phyloP scores from a whole-genome alignment of 2,329 filamentous ascomycete genomes.

The Emergomyces africanus region DNA sequence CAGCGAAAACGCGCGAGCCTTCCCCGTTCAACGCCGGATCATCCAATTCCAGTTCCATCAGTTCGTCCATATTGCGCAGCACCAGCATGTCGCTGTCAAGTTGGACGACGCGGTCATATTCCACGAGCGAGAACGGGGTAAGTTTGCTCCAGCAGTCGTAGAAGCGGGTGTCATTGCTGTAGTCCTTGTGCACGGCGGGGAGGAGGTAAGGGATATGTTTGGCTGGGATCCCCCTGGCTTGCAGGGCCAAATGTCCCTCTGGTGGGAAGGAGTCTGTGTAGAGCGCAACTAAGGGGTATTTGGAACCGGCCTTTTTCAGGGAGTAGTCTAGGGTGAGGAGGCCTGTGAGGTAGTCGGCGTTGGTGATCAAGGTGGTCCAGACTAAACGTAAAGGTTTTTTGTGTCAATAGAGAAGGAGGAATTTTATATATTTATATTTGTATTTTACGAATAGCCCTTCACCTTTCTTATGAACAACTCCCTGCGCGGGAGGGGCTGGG shows the following conservation, averaged over 20 bases:
- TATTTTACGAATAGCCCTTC: not conserved
- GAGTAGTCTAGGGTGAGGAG: constrained; percentile 71
- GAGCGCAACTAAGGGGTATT: constrained; percentile 68
- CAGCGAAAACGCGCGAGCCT: constrained; percentile 61
- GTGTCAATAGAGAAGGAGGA: not conserved
- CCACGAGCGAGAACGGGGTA: constrained; percentile 58
- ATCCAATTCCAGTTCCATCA: constrained; percentile 73
- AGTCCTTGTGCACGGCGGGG: constrained; percentile 53
- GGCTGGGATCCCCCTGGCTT: constrained; percentile 54
- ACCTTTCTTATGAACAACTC: not conserved
- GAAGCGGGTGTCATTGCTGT: constrained; percentile 67
- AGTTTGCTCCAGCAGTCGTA: constrained; percentile 88
- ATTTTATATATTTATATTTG: no score
- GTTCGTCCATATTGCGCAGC: constrained; percentile 74
- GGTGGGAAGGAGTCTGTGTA: constrained; percentile 67
- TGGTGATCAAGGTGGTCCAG: constrained; percentile 82
- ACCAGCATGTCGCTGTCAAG: constrained; percentile 85
- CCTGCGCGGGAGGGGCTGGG: not conserved
- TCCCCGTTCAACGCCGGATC: constrained; percentile 35
- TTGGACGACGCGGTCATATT: constrained; percentile 70
- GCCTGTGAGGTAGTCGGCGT: constrained; percentile 66
- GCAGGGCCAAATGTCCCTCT: constrained; percentile 56
- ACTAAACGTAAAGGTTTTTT: no score
- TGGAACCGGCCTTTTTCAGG: constrained; percentile 50
- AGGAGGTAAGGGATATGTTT: constrained; percentile 61